Evolutionary conservation across 179 eudicot species (phyloP), one percentile per base, ranked within the genome.

Genomic region (Carnegiea gigantea): DNA sequence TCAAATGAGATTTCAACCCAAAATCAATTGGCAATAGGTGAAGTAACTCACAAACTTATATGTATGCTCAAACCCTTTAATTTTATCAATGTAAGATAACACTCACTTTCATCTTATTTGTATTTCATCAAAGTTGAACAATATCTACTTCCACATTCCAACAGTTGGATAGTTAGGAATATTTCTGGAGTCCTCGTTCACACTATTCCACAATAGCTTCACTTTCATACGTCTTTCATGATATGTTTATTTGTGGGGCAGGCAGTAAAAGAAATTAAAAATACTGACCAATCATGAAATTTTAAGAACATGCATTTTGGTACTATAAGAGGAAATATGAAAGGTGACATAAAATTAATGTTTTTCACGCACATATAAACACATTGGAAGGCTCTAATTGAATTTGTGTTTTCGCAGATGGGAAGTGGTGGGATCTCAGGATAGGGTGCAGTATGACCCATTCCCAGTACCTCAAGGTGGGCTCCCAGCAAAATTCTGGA

Each of bases 391-490:
- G 3, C 3, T 44, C 28, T 26, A 0, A 40, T 40, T 40, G 21
- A 23, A 24, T 72, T 14, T 78, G 23, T 23, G 26, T 59, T 54
- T 23, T 48, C 76, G 83, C 87, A 88, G 90, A 81, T 88, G 89
- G 87, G 89, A 88, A 76, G 80, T 86, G 40, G 82, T 79, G 40
- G 89, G 84, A 38, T 54, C 87, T 23, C 64, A 75, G 0, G 76
- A 76, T 49, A 86, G 88, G 54, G 87, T 88, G 33, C 81, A 83
- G 64, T 86, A 89, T 49, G 82, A 49, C 72, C 90, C 92, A 78
- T 89, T 89, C 73, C 89, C 90, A 2, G 78, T 89, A 38, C 92
- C 92, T 33, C 81, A 83, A 75, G 76, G 82, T 36, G 92, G 92
- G 23, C 85, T 88, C 40, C 87, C 79, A 4, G 82, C 87, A 23